Evolutionary conservation across 2,329 filamentous ascomycete species (phyloP).

Genomic region (Colletotrichum salicis): DNA sequence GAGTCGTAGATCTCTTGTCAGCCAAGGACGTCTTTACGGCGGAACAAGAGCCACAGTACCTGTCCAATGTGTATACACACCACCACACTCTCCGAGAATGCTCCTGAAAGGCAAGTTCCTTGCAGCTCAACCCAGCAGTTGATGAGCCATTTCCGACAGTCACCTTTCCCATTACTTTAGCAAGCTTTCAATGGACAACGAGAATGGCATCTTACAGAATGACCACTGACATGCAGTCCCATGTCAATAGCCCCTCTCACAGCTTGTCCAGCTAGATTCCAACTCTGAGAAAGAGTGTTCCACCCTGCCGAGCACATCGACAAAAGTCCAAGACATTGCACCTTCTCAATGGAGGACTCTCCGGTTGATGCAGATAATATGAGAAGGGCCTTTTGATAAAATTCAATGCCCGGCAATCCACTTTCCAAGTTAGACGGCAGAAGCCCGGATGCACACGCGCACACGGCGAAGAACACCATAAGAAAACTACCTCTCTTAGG

Average conservation of each 20-base stretch:
- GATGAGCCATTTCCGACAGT: neutral
- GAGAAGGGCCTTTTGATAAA: slow-evolving; percentile 41
- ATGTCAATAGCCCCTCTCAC: slow-evolving; percentile 43
- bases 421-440: slow-evolving; percentile 33
- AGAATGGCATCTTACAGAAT: slow-evolving; percentile 25
- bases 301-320: slow-evolving; percentile 44
- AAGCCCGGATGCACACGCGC: slow-evolving; percentile 43
- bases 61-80: slow-evolving; percentile 43
- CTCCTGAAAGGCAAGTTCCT: slow-evolving; percentile 34
- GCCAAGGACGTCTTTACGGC: neutral
- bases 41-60: slow-evolving; percentile 31
- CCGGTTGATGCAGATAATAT: slow-evolving; percentile 41
- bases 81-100: slow-evolving; percentile 44
- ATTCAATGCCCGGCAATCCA: slow-evolving; percentile 38
- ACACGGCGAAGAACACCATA: slow-evolving; percentile 44
- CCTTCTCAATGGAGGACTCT: slow-evolving; percentile 42
- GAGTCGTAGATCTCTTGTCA: neutral
- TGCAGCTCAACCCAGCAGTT: neutral
- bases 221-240: slow-evolving; percentile 40
- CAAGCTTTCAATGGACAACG: neutral
- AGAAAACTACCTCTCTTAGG: slow-evolving; percentile 39
- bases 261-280: slow-evolving; percentile 42
- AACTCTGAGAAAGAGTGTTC: slow-evolving; percentile 45
- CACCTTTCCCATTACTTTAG: neutral
- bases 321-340: slow-evolving; percentile 43